Evolutionary conservation across 2,329 filamentous ascomycete species (phyloP), one percentile per base, ranked within the genome.

Genomic region (Beauveria asiatica): DNA sequence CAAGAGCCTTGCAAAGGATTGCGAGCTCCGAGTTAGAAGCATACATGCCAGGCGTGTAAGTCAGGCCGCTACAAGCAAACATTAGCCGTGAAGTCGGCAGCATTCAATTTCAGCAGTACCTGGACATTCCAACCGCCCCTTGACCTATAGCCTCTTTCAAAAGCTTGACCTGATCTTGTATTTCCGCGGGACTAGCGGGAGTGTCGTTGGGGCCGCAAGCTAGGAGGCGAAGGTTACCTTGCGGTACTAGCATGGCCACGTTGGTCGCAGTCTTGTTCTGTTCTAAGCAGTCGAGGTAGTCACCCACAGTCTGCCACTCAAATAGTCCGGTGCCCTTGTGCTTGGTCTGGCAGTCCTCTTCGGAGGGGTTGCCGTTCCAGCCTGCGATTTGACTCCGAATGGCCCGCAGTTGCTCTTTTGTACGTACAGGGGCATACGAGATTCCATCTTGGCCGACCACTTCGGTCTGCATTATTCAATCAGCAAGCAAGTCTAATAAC

Each of bases 31-130:
- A 66, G 4, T 62, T 67, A 17, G 66, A 67, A n/a, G 66, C 66
- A 45, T 67, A 67, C 66, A 67, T 67, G 57, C 66, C 66, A 9
- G 66, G 66, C 5, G 66, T 67, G 11, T 67, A 67, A 13, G 66
- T 67, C 23, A 67, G 59, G 33, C 66, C 66, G 39, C 66, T 67
- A 30, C 17, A 25, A 30, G 23, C 17, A 30, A 16, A 37, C 6
- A 39, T 33, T 11, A 41, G 27, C 10, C 8, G 3, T 7, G 10
- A 6, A 3, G 17, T 10, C 9, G 21, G 9, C 5, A 21, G 8
- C n/a, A 21, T 23, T 1, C 6, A 13, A 17, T 16, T 3, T 4
- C 3, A 19, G 1, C 50, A 37, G 19, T 42, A 66, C 65, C 65
- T 67, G 0, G 66, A 67, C 65, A 67, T 67, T 13, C 66, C 66